Evolutionary conservation across 805 yeast genomes (phyloP).

Genomic region (Lachancea cidri): DNA sequence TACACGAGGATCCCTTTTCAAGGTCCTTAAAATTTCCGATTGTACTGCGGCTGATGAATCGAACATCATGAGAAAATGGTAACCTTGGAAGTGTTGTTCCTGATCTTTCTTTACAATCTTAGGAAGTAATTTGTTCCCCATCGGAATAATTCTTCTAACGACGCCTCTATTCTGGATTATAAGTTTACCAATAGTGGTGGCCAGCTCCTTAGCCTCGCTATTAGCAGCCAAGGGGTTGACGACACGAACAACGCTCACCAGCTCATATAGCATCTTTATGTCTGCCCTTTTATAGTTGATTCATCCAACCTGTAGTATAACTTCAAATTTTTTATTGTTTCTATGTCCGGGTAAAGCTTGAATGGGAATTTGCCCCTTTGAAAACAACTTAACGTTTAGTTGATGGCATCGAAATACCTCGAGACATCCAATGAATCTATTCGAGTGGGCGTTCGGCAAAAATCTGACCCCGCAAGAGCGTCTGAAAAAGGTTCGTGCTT

Average conservation of each 20-base stretch:
- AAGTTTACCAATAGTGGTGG: slow-evolving; percentile 71
- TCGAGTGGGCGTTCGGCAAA: slow-evolving; percentile 97
- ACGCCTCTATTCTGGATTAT: slow-evolving; percentile 89
- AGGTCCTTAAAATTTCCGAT: slow-evolving; percentile 71
- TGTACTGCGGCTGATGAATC: slow-evolving; percentile 86
- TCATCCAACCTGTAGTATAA: too few species aligned
- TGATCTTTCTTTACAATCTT: slow-evolving; percentile 78
- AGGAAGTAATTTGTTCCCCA: slow-evolving; percentile 78
- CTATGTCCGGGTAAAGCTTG: too few species aligned
- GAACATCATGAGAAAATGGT: slow-evolving; percentile 79
- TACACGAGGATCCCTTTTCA: slow-evolving; percentile 86
- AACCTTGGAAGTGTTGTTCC: slow-evolving; percentile 86
- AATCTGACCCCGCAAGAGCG: slow-evolving; percentile 91
- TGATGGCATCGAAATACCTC: not conserved
- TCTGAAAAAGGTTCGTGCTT: slow-evolving; percentile 56
- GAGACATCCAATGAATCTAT: slow-evolving; percentile 45
- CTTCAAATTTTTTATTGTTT: too few species aligned
- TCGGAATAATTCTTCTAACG: slow-evolving; percentile 72
- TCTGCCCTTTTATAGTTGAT: not conserved
- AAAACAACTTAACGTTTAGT: too few species aligned
- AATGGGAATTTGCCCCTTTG: too few species aligned
- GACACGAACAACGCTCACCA: slow-evolving; percentile 84
- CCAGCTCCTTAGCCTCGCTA: slow-evolving; percentile 58
- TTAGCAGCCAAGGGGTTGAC: slow-evolving; percentile 48
- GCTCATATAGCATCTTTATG: slow-evolving; percentile 72